Conservation (phyloP, 257 asterid genomes). For the Solanum pimpinellifolium region DNA sequence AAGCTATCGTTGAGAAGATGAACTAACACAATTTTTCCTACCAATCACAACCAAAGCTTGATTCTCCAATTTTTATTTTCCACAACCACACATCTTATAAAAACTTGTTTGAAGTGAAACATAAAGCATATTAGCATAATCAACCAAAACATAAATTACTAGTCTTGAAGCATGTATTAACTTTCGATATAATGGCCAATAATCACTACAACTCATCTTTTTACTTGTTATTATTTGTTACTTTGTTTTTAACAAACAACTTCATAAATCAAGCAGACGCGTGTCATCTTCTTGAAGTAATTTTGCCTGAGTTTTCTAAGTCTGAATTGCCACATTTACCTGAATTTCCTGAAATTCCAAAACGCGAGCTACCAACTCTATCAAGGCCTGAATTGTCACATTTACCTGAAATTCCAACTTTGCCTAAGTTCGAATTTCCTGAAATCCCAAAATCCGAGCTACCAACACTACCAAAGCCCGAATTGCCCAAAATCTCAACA, state of each 20-base stretch:
- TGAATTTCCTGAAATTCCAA: neutral
- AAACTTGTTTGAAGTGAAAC: neutral
- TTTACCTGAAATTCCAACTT: neutral
- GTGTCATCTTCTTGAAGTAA: neutral
- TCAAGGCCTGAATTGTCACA: conserved; percentile 4
- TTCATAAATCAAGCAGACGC: neutral
- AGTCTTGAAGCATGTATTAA: neutral
- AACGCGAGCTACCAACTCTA: conserved; percentile 9
- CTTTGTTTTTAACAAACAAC: neutral
- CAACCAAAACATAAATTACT: neutral
- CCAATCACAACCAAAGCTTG: neutral
- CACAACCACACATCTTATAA: neutral
- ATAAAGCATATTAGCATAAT: neutral
- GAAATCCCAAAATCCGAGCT: conserved; percentile 2
- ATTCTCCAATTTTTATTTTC: neutral
- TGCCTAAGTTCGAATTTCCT: conserved; percentile 6
- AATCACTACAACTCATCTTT: neutral
- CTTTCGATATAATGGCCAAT: neutral
- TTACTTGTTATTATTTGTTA: neutral
- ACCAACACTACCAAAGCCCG: conserved; percentile 17
- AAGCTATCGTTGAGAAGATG: neutral
- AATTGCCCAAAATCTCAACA: conserved; percentile 7
- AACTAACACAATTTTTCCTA: neutral
- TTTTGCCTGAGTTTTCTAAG: neutral
- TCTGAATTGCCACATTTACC: neutral